Evolutionary conservation across 2,329 filamentous ascomycete genomes (phyloP), one percentile per base, ranked within the genome.

Genomic region (Lasiodiplodia sp.): DNA sequence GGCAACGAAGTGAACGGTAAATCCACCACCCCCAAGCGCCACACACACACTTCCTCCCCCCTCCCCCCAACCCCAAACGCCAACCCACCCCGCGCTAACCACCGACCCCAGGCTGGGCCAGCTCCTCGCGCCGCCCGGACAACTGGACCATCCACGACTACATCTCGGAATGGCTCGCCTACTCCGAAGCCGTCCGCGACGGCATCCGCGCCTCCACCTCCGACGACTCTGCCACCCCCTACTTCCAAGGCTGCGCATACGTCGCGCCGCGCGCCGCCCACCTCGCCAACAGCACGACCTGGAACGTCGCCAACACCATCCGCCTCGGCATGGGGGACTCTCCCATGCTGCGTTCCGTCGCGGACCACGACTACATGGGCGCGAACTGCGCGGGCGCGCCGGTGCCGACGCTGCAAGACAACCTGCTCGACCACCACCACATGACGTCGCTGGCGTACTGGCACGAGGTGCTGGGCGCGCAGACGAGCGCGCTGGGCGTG

Each of bases 1-100:
- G 72, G 73, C n/a, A 75, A 74, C 55, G 73, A 75, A 44, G 71
- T 74, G 21, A 71, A 75, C 52, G 70, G 70, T 73, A 70, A 18
- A 7, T 0, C 31, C 8, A 3, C 31, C 31, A 8, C 4, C 25
- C 25, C 65, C 47, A 7, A 16, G 1, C 28, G 11, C 28, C 28
- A 18, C 4, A 34, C 2, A n/a, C n/a, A n/a, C n/a, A n/a, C 8
- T 2, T 25, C 4, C 14, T 14, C 21, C 4, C 21, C 2, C 25
- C 16, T 34, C 28, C 21, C 1, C 16, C 28, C 11, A 14, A 23
- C 18, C 28, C 10, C n/a, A n/a, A n/a, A n/a, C n/a, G n/a, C n/a
- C n/a, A n/a, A 23, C 18, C 28, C 10, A 18, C 12, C 28, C 28
- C 6, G 2, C 2, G 28, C 28, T 28, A 7, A 28, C 28, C 6